Percentiles rank a stretch among this genome's conserved stretches.
Conservation (phyloP, 176 grass and related monocot genomes). For the Avena eriantha region DNA sequence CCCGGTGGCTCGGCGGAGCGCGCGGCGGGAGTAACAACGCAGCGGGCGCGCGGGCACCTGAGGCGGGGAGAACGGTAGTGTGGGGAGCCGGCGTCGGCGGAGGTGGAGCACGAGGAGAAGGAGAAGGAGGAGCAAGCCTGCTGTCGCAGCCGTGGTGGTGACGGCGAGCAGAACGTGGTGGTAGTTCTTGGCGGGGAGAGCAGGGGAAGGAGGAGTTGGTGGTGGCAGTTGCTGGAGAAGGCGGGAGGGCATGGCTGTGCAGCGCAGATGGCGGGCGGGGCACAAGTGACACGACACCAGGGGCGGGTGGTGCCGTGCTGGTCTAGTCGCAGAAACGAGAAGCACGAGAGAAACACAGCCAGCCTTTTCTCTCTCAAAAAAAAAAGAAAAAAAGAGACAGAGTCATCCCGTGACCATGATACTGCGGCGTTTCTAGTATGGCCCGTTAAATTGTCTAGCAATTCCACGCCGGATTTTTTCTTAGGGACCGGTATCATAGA, state of each 20-base stretch:
- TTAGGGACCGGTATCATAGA: too few relatives aligned
- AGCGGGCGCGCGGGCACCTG: conserved; percentile 25
- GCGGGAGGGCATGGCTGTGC: conserved; percentile 38
- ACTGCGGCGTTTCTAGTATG: too few relatives aligned
- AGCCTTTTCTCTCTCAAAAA: too few relatives aligned
- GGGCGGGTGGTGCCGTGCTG: background rate
- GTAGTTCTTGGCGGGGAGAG: conserved; percentile 6
- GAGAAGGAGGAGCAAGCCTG: background rate
- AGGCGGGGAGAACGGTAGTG: conserved; percentile 14
- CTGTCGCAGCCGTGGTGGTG: background rate
- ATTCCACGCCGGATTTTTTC: too few relatives aligned
- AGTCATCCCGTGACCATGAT: too few relatives aligned
- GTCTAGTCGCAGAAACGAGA: background rate
- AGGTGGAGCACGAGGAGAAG: conserved; percentile 5
- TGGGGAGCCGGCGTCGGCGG: conserved; percentile 10
- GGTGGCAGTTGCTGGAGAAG: conserved; percentile 27
- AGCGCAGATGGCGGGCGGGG: background rate
- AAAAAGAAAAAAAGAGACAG: too few relatives aligned
- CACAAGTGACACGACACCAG: background rate
- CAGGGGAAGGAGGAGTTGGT: background rate
- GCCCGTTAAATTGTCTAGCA: too few relatives aligned
- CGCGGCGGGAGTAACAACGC: conserved; percentile 31
- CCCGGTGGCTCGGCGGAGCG: conserved; percentile 53
- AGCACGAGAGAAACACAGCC: background rate
- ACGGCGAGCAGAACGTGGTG: background rate